Conservation (phyloP, 352 stramenopile species). For the Globisporangium paroecandrum region DNA sequence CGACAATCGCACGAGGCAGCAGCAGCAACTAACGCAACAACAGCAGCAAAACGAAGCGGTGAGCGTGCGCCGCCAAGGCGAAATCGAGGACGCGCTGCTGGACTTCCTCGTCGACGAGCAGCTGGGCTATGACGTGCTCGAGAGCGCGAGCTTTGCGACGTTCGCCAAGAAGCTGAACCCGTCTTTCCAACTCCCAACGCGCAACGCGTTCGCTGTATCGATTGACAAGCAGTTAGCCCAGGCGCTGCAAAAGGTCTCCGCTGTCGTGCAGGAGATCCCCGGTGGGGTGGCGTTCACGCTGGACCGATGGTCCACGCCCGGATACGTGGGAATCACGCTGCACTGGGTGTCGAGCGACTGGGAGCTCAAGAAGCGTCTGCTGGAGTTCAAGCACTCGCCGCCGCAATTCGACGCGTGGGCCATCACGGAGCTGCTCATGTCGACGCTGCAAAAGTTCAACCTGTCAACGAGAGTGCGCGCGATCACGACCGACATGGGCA, state of each 20-base stretch:
- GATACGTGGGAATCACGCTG: slow-evolving; percentile 11
- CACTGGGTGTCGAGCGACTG: slow-evolving; percentile 17
- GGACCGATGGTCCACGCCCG: slow-evolving; percentile 9
- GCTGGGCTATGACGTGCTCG: slow-evolving; percentile 4
- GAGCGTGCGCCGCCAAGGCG: not conserved
- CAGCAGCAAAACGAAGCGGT: not conserved
- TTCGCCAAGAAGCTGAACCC: slow-evolving; percentile 13
- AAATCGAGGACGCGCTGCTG: slow-evolving; percentile 5
- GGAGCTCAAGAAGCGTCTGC: slow-evolving; percentile 11
- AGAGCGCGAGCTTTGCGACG: not conserved
- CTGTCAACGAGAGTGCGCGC: slow-evolving; percentile 10
- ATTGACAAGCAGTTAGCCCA: slow-evolving; percentile 6
- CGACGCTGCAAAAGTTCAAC: slow-evolving; percentile 7
- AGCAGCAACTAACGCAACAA: not conserved
- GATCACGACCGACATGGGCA: slow-evolving; percentile 12
- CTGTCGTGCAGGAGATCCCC: slow-evolving; percentile 9
- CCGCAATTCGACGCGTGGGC: not conserved
- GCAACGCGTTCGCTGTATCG: not conserved
- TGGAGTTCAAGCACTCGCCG: slow-evolving; percentile 11
- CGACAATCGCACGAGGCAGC: not conserved
- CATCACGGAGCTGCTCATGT: slow-evolving; percentile 7
- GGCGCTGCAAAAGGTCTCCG: slow-evolving; percentile 3
- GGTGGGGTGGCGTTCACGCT: slow-evolving; percentile 9
- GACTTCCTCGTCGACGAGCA: slow-evolving; percentile 9
- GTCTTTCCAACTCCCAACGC: not conserved